A percentile compares a stretch with the other conserved stretches of the same genome.
These are phyloP conservation scores for Penicillium cosmopolitanum DNA, from an alignment of 495 filamentous ascomycete genomes.

Conservation along the genomic window DNA sequence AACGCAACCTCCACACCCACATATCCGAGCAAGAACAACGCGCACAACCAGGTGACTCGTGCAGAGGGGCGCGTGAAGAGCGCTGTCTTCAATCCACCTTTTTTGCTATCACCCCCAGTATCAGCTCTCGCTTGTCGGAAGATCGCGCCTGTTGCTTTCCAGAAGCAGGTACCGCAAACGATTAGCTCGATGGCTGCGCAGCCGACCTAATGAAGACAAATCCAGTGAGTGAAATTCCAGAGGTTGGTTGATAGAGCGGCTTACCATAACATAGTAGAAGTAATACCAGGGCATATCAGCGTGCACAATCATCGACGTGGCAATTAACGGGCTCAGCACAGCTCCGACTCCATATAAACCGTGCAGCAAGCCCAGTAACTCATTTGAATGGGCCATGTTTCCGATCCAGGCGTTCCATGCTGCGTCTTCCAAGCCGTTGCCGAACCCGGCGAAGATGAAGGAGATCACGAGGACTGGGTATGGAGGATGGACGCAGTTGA, in stretches of 20 bases:
- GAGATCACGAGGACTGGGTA: conserved; percentile 62
- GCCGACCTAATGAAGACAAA: conserved; percentile 53
- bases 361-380: conserved; percentile 61
- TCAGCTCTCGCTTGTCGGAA: conserved; percentile 56
- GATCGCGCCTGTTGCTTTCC: conserved; percentile 62
- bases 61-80: conserved; percentile 50
- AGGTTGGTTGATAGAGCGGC: background rate
- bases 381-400: conserved; percentile 64
- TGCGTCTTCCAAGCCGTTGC: conserved; percentile 65
- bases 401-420: conserved; percentile 71
- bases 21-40: conserved; percentile 77
- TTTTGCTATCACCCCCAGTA: conserved; percentile 31
- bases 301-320: conserved; percentile 58
- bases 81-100: conserved; percentile 59
- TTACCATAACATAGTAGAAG: conserved; percentile 66
- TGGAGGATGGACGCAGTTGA: conserved; percentile 62
- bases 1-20: conserved; percentile 86
- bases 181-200: conserved; percentile 64
- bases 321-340: conserved; percentile 58
- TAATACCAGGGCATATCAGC: conserved; percentile 55
- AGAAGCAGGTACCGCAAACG: conserved; percentile 62
- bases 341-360: conserved; percentile 62
- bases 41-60: conserved; percentile 72
- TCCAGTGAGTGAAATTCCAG: conserved; percentile 13
- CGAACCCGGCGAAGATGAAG: conserved; percentile 62